Conservation (phyloP, 108 stramenopile genomes). For the Cylindrotheca fusiformis region DNA sequence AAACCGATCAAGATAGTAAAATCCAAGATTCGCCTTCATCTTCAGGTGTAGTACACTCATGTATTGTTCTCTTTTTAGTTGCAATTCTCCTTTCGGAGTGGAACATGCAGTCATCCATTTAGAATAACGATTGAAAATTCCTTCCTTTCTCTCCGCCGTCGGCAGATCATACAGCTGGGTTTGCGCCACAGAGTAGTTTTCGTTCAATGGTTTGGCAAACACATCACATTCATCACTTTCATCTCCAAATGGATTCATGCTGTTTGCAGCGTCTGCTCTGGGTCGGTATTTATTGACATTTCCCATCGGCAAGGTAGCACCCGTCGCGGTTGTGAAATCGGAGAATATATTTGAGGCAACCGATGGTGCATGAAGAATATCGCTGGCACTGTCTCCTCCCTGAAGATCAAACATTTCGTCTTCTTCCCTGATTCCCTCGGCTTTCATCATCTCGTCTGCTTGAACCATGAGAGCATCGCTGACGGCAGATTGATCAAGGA, state of each 20-base stretch:
- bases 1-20: conserved; percentile 9
- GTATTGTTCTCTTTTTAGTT: conserved; percentile 1
- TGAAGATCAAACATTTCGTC: background rate
- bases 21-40: conserved; percentile 12
- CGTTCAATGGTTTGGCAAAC: background rate
- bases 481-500: background rate
- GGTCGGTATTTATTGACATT: conserved; percentile 5
- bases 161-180: background rate
- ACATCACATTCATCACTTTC: background rate
- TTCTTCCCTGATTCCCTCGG: background rate
- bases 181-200: background rate
- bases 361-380: background rate
- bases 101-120: background rate
- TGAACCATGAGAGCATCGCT: background rate
- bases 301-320: background rate
- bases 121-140: background rate
- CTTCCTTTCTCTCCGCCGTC: background rate
- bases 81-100: conserved; percentile 3
- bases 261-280: background rate
- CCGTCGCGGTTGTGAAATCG: conserved; percentile 10
- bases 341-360: conserved; percentile 1
- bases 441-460: background rate
- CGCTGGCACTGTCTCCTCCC: background rate
- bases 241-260: background rate
- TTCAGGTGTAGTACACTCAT: conserved; percentile 21